Evolutionary conservation across 2,329 filamentous ascomycete genomes (phyloP).

Genomic region (Xylaria sp.): DNA sequence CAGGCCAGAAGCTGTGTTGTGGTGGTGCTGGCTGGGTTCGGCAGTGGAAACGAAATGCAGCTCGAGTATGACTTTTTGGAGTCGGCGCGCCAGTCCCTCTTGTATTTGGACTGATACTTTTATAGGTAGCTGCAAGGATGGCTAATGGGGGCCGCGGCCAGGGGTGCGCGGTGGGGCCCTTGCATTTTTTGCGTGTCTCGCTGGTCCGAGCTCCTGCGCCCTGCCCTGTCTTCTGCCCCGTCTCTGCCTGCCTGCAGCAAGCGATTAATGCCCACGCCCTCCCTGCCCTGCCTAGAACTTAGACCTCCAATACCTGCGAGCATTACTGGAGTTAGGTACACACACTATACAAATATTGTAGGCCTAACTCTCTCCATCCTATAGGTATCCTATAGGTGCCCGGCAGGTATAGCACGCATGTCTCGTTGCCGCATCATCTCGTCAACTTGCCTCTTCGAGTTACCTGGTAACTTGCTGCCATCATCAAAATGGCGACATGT

Average conservation of each 20-base stretch:
- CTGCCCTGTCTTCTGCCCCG: constrained; percentile 23
- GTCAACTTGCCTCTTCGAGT: too few species aligned
- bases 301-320: too few species aligned
- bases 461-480: too few species aligned
- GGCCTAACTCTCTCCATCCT: too few species aligned
- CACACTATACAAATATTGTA: too few species aligned
- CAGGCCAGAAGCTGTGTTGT: constrained; percentile 11
- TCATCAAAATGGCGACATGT: constrained; percentile 20
- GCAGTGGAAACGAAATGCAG: constrained; percentile 32
- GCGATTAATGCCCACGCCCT: too few species aligned
- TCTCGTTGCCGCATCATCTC: constrained; percentile 12
- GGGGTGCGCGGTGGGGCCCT: constrained; percentile 18
- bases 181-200: constrained; percentile 28
- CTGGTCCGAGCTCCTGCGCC: constrained; percentile 31
- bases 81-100: constrained; percentile 37
- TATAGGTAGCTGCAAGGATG: constrained; percentile 37
- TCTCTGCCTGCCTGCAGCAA: constrained; percentile 7
- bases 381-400: too few species aligned
- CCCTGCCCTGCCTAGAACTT: too few species aligned
- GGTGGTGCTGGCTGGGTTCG: constrained; percentile 19
- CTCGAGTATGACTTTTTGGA: constrained; percentile 36
- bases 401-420: too few species aligned
- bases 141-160: constrained; percentile 27
- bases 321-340: too few species aligned
- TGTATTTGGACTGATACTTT: constrained; percentile 40